These are phyloP conservation scores for Ampelomyces quisqualis DNA, from an alignment of 2,329 filamentous ascomycete genomes.

Conservation along the genomic window DNA sequence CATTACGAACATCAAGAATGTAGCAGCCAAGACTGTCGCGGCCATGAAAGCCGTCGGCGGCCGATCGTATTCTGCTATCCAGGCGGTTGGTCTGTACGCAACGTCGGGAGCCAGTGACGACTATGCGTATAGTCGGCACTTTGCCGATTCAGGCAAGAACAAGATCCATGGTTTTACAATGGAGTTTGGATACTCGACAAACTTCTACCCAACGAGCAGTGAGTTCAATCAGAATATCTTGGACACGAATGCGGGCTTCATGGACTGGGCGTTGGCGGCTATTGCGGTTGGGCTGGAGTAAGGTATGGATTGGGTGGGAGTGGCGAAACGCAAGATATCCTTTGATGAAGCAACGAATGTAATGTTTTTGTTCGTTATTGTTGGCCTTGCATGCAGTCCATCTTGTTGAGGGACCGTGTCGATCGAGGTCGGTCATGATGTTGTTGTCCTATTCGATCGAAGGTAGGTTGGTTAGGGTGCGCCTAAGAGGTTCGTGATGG, in stretches of 20 bases:
- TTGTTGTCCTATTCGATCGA: too few species aligned
- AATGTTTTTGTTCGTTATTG: not conserved
- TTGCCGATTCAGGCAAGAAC: conserved; percentile 37
- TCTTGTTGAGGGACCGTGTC: too few species aligned
- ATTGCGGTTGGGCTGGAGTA: conserved; percentile 34
- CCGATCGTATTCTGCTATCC: conserved; percentile 34
- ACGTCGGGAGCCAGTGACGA: conserved; percentile 44
- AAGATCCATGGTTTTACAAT: conserved; percentile 46
- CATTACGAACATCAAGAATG: conserved; percentile 35
- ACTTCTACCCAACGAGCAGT: conserved; percentile 45
- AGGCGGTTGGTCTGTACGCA: conserved; percentile 43
- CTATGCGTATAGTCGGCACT: conserved; percentile 44
- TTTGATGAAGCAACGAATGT: not conserved
- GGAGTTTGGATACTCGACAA: conserved; percentile 45
- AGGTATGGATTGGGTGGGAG: not conserved
- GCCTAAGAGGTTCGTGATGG: too few species aligned
- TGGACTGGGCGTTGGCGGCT: conserved; percentile 45
- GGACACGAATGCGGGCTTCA: conserved; percentile 46
- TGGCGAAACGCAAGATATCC: not conserved
- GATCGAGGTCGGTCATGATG: too few species aligned
- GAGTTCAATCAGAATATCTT: conserved; percentile 47
- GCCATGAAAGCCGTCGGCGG: conserved; percentile 44
- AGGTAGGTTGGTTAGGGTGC: too few species aligned
- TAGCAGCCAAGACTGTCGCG: conserved; percentile 36
- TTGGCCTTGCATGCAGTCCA: too few species aligned